Conservation (phyloP, 2,329 filamentous ascomycete species). For the Penicillium verrucosum region DNA sequence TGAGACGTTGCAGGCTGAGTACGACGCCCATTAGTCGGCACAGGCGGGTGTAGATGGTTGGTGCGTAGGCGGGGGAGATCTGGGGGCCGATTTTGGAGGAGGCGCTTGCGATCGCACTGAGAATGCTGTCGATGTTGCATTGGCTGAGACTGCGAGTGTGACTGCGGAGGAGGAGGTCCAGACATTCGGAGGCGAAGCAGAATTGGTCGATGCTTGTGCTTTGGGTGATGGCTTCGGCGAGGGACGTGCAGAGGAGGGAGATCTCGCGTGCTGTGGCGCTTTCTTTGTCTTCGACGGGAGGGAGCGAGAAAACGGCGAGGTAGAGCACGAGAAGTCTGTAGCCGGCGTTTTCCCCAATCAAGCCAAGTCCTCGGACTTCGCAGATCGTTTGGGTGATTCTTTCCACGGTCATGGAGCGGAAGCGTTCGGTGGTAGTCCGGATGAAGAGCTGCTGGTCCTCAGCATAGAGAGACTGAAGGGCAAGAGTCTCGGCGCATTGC, state of each 20-base stretch:
- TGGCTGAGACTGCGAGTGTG: constrained; percentile 44
- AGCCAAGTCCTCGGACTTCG: constrained; percentile 31
- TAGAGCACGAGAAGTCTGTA: constrained; percentile 38
- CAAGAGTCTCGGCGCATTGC: constrained; percentile 36
- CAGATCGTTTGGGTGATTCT: constrained; percentile 30
- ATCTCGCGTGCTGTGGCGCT: constrained; percentile 34
- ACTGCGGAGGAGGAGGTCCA: constrained; percentile 40
- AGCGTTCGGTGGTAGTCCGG: constrained; percentile 33
- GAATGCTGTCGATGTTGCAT: constrained; percentile 45
- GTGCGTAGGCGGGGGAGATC: constrained; percentile 32
- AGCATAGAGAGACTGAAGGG: constrained; percentile 36
- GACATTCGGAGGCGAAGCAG: constrained; percentile 39
- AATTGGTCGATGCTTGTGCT: constrained; percentile 40
- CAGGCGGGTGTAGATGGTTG: constrained; percentile 52
- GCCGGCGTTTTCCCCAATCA: constrained; percentile 27
- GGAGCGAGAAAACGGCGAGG: constrained; percentile 34
- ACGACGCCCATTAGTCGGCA: constrained; percentile 53
- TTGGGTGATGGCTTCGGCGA: constrained; percentile 30
- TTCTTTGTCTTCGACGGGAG: constrained; percentile 39
- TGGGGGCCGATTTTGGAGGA: constrained; percentile 36
- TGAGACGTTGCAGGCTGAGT: constrained; percentile 56
- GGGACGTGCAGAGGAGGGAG: constrained; percentile 36
- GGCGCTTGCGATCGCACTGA: constrained; percentile 37
- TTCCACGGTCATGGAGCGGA: constrained; percentile 33
- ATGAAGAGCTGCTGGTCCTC: constrained; percentile 40